Conservation (phyloP, 257 asterid genomes). For the Salvia splendens region DNA sequence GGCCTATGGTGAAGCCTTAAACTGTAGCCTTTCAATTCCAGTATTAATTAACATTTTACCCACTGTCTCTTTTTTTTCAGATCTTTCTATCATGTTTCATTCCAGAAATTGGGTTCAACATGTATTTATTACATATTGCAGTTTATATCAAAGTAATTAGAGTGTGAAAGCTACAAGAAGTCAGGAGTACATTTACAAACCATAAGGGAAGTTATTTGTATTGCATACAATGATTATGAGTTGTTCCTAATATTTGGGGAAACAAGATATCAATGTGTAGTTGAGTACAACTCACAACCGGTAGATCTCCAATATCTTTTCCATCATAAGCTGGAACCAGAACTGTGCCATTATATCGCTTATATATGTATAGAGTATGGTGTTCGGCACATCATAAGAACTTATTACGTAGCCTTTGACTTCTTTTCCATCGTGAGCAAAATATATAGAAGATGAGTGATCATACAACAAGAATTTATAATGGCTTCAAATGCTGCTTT, state of each 20-base stretch:
- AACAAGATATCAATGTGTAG: not conserved
- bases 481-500: conserved; percentile 10
- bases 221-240: conserved; percentile 1
- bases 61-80: not conserved
- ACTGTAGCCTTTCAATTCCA: not conserved
- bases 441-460: conserved; percentile 17
- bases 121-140: not conserved
- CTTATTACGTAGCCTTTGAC: conserved; percentile 3
- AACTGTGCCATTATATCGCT: conserved; percentile 13
- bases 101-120: not conserved
- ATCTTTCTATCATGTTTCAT: not conserved
- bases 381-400: conserved; percentile 16
- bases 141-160: not conserved
- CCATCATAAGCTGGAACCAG: conserved; percentile 12
- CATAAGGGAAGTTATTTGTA: conserved; percentile 18
- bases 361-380: conserved; percentile 21
- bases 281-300: conserved; percentile 14
- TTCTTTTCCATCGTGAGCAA: conserved; percentile 17
- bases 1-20: not conserved
- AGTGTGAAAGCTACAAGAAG: not conserved
- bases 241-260: conserved; percentile 9
- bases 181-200: not conserved
- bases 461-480: conserved; percentile 24
- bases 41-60: not conserved
- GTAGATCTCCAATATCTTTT: conserved; percentile 24